A percentile compares a stretch with the other conserved stretches of the same genome.
Conservation (phyloP, 257 asterid species). For the Solanum lycopersicoides region DNA sequence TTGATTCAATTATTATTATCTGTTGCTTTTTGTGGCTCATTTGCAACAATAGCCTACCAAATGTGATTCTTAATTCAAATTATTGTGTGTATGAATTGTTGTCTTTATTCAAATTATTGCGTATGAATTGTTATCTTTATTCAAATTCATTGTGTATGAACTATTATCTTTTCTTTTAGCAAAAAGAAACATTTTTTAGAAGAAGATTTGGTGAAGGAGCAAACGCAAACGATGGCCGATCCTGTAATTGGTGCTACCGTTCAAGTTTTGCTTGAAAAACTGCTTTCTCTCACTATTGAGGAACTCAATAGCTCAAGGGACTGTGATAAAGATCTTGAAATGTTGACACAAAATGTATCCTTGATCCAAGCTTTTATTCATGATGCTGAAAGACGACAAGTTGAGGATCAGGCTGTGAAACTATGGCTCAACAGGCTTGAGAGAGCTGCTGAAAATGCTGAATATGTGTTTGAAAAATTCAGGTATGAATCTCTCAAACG, state of each 20-base stretch:
- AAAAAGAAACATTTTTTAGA: neutral
- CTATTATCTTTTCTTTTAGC: neutral
- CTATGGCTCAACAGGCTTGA: constrained; percentile 4
- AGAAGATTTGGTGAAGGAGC: neutral
- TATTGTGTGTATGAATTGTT: neutral
- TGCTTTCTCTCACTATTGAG: neutral
- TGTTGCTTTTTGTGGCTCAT: no score
- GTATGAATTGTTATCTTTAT: neutral
- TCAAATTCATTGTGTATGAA: neutral
- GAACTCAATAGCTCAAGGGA: neutral
- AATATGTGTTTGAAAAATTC: constrained; percentile 5
- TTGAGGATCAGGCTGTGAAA: neutral
- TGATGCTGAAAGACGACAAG: neutral
- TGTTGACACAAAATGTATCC: neutral
- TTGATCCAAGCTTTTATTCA: neutral
- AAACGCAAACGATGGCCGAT: neutral
- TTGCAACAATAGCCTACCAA: no score
- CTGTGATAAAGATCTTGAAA: neutral
- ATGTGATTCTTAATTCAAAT: no score
- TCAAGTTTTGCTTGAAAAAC: neutral
- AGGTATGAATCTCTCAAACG: neutral
- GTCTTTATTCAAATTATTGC: neutral
- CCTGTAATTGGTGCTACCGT: neutral
- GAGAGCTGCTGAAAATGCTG: constrained; percentile 1
- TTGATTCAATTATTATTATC: no score